A percentile compares a stretch with the other conserved stretches of the same genome.
Conservation (phyloP, 306 rosid species). For the Quercus dentata region DNA sequence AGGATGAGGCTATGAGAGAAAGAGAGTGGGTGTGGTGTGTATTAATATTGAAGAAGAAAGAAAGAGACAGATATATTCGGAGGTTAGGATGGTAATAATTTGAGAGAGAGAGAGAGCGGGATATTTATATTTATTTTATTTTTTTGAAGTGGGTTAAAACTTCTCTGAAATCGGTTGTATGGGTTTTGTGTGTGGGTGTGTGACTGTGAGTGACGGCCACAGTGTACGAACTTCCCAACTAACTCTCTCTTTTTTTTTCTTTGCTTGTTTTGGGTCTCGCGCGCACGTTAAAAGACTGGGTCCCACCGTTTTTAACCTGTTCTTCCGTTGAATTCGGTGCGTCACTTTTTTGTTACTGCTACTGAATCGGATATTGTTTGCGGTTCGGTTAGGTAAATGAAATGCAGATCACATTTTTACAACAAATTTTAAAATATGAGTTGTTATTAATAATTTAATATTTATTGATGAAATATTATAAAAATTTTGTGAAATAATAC, state of each 20-base stretch:
- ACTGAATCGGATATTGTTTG: too few relatives aligned
- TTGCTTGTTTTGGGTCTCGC: slow-evolving; percentile 14
- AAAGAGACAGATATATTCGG: slow-evolving; percentile 16
- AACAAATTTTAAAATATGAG: fast-evolving
- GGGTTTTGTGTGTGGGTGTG: background rate
- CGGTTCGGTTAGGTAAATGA: too few relatives aligned
- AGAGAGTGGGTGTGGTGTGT: background rate
- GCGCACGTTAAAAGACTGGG: slow-evolving; percentile 26
- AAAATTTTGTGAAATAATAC: too few relatives aligned
- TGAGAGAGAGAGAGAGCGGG: slow-evolving; percentile 45
- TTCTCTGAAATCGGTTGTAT: background rate
- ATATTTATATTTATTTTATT: slow-evolving; percentile 27
- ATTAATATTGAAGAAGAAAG: background rate
- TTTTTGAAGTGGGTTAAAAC: slow-evolving; percentile 32
- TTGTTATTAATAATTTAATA: too few relatives aligned
- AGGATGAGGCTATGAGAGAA: background rate
- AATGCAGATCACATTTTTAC: fast-evolving
- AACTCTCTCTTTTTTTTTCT: slow-evolving; percentile 26
- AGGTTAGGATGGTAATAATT: slow-evolving; percentile 58
- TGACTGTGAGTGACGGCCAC: slow-evolving; percentile 28
- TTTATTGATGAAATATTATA: too few relatives aligned
- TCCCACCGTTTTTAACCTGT: slow-evolving; percentile 27
- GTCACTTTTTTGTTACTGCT: background rate
- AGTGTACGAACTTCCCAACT: slow-evolving; percentile 14
- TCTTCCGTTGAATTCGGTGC: slow-evolving; percentile 1